Evolutionary conservation across 768 basidiomycete species (phyloP).

Genomic region (Psilocybe sp.): DNA sequence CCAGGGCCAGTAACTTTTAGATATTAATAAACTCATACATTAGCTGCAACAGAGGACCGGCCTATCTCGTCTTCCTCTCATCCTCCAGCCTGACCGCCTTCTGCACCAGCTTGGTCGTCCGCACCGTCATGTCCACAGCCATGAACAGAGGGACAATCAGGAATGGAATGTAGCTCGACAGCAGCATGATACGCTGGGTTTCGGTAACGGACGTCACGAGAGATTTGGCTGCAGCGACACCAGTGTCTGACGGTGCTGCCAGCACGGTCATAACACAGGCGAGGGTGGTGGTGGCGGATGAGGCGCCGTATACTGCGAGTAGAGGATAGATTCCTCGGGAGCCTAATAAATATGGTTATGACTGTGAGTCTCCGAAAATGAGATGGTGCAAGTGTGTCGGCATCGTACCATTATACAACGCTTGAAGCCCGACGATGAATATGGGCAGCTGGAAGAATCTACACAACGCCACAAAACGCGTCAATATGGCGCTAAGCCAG

Average conservation of each 20-base stretch:
- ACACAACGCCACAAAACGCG: neutral
- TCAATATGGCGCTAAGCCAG: neutral
- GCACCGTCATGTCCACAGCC: conserved; percentile 66
- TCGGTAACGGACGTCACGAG: conserved; percentile 37
- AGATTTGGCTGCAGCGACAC: conserved; percentile 25
- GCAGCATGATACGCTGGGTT: conserved; percentile 53
- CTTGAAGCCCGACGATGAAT: conserved; percentile 66
- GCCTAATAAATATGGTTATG: conserved; percentile 27
- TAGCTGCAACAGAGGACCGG: too few relatives aligned
- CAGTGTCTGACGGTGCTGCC: conserved; percentile 35
- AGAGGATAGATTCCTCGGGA: conserved; percentile 55
- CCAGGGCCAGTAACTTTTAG: too few relatives aligned
- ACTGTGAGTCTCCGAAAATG: neutral
- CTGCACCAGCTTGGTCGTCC: conserved; percentile 30
- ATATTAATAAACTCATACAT: too few relatives aligned
- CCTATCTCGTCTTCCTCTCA: conserved; percentile 27
- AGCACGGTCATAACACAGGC: conserved; percentile 66
- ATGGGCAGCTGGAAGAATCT: conserved; percentile 76
- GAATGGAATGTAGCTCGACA: conserved; percentile 76
- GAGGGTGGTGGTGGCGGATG: conserved; percentile 73
- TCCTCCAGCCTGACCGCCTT: conserved; percentile 23
- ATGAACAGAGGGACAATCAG: conserved; percentile 69
- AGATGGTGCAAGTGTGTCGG: neutral
- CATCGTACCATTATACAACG: conserved; percentile 51
- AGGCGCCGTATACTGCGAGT: conserved; percentile 72